Base-by-base conservation (phyloP, 805 yeast species). In the Blastobotrys chiropterorum region DNA sequence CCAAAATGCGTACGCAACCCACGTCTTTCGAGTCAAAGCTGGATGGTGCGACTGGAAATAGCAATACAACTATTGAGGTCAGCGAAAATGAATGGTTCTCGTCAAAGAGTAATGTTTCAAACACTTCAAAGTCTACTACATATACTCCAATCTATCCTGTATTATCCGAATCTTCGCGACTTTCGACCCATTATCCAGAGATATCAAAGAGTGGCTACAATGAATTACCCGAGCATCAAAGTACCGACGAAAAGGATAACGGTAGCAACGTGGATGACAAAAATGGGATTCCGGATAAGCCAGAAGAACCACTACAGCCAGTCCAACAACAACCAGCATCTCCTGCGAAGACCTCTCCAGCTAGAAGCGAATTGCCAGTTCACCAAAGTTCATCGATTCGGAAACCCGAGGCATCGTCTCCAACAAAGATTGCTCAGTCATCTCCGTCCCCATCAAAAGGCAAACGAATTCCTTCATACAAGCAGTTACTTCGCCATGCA, bases 1-100 rank as follows among this genome's bases (percentile, higher is more conserved):
- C 47, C 5, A 8, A 34, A 11, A 15, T 38, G 31, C 26, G 31
- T 16, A 34, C 21, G 15, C 38, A 48, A 7, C 45, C 50, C 6
- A 40, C 46, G 7, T 22, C 47, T 15, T 44, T 44, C n/a, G 47
- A 44, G 14, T 14, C 47, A 4, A 44, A 44, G n/a, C 21, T 44
- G 17, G 47, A 31, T 8, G 43, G 43, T n/a, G 16, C 43, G 3
- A 5, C 43, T 2, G 16, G 20, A 3, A 40, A 8, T 17, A 40
- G 16, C 11, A 40, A 15, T 8, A 15, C 43, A 3, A 40, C 43
- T 3, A 17, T 17, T 3, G 43, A 8, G 3, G 3, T 15, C 11
- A 17, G 20, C 2, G 43, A 40, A 11, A 5, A 26, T 11, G 34
- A 26, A 26, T 26, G 34, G 34, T 26, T 26, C 11, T 26, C 34